Base-by-base conservation (phyloP, 2,329 filamentous ascomycete species). In the Phoma herbarum region DNA sequence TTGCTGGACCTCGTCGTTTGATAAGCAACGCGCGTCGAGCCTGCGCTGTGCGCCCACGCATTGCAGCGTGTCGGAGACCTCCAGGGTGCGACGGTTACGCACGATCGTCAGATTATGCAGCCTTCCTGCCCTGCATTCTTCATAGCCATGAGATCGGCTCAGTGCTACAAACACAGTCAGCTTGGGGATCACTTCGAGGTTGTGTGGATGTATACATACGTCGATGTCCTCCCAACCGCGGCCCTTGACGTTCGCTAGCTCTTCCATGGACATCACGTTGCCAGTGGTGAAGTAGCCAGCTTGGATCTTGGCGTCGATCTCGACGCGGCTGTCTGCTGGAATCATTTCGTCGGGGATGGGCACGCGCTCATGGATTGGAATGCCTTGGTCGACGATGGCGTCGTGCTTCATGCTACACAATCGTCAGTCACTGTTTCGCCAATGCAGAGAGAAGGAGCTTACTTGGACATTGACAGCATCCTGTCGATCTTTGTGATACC, bases 401-500 rank as follows among this genome's bases (percentile, higher is more conserved):
- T 95, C 91, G 78, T 95, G 89, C 82, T 95, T 94, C 91, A 94
- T 93, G 80, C 89, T 92, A 72, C 68, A 25, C 22, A 33, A 20
- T 20, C 43, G 48, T 69, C 48, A 68, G 61, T 11, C 44, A 11
- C 25, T 18, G 31, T 9, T 33, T 28, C 11, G 22, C 25, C 25
- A 12, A 44, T 45, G 11, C 20, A 35, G 20, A 52, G 51, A 53
- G 18, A 25, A 28, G 44, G 10, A 25, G 4, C 88, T 82, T 75
- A 91, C 89, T 98, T 96, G 79, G 92, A 96, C 95, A 98, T 98
- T 81, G 92, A 96, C 69, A 97, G 82, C 95, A 98, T 99, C 60
- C 93, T 86, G 77, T 99, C 95, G 74, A 99, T 98, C 84, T 98
- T 98, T 76, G 91, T 95, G 75, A 99, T 97, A 62, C 95, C 95